phyloP scores from a whole-genome alignment of 2,329 filamentous ascomycete genomes.

The Aspergillus floridensis region DNA sequence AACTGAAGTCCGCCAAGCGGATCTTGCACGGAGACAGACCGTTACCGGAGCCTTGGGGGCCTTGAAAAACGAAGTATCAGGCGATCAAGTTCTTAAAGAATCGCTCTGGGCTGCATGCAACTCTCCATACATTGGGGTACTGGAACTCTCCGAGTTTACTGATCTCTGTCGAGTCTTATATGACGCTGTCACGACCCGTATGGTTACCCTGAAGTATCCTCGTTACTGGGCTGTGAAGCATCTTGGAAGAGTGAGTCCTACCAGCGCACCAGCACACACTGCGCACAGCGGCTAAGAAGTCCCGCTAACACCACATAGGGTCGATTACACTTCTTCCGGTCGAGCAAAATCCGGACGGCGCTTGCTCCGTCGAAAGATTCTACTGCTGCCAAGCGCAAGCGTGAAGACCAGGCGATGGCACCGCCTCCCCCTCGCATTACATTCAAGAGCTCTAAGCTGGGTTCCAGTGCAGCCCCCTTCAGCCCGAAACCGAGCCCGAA shows the following conservation, averaged over 20 bases:
- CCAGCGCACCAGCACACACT: background rate
- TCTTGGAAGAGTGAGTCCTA: slow-evolving; percentile 48
- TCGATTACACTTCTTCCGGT: slow-evolving; percentile 44
- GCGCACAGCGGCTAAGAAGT: background rate
- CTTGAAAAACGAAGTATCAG: slow-evolving; percentile 53
- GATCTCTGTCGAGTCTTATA: slow-evolving; percentile 59
- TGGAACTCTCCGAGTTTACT: slow-evolving; percentile 56
- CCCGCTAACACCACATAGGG: slow-evolving; percentile 28
- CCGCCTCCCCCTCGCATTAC: slow-evolving; percentile 40
- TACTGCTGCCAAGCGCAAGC: slow-evolving; percentile 37
- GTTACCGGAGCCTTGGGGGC: slow-evolving; percentile 59
- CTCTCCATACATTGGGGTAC: slow-evolving; percentile 49
- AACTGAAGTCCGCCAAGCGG: slow-evolving; percentile 52
- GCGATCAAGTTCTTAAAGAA: slow-evolving; percentile 50
- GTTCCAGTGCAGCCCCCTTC: slow-evolving; percentile 26
- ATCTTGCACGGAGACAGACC: slow-evolving; percentile 55
- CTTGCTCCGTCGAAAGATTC: slow-evolving; percentile 32
- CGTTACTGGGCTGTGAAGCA: slow-evolving; percentile 57
- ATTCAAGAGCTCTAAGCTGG: slow-evolving; percentile 42
- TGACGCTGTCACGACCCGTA: slow-evolving; percentile 49
- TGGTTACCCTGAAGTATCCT: slow-evolving; percentile 54
- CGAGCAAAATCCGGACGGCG: slow-evolving; percentile 38
- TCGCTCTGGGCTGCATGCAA: slow-evolving; percentile 58
- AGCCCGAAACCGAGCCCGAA: slow-evolving; percentile 18
- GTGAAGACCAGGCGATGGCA: slow-evolving; percentile 37